Evolutionary conservation across 305 asterid genomes (phyloP).

Genomic region (Fraxinus dipetala): DNA sequence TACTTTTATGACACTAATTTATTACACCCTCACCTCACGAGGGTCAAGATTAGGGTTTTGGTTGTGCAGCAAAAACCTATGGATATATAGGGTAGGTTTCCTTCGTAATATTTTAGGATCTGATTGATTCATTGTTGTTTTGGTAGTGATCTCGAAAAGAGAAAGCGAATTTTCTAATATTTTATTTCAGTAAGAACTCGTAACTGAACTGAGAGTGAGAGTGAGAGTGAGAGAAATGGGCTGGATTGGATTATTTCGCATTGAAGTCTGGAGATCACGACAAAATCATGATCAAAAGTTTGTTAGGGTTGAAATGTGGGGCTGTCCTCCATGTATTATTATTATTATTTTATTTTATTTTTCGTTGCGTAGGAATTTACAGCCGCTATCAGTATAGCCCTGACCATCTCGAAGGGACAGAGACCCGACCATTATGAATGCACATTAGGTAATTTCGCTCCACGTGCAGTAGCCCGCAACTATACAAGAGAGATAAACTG

Average conservation of each 20-base stretch:
- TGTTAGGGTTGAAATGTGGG: not conserved
- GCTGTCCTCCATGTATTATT: constrained; percentile 1
- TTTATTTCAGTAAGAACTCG: not conserved
- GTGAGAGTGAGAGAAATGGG: not conserved
- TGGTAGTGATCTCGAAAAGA: not conserved
- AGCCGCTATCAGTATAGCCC: no score
- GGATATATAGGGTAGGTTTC: not conserved
- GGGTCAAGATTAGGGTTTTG: not conserved
- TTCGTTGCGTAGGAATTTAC: no score
- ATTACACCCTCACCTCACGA: not conserved
- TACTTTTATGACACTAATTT: not conserved
- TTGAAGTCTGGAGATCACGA: not conserved
- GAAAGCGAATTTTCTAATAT: not conserved
- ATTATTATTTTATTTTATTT: no score
- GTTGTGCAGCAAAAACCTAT: not conserved
- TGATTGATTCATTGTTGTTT: not conserved
- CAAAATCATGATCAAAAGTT: constrained; percentile 23
- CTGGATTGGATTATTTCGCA: not conserved
- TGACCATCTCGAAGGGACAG: no score
- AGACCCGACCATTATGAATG: no score
- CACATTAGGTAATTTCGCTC: no score
- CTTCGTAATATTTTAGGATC: not conserved
- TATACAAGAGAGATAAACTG: no score
- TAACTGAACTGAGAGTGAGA: not conserved
- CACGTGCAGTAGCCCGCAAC: no score